phyloP scores from a whole-genome alignment of 805 yeast genomes.

The Gaillardinia entomophila region DNA sequence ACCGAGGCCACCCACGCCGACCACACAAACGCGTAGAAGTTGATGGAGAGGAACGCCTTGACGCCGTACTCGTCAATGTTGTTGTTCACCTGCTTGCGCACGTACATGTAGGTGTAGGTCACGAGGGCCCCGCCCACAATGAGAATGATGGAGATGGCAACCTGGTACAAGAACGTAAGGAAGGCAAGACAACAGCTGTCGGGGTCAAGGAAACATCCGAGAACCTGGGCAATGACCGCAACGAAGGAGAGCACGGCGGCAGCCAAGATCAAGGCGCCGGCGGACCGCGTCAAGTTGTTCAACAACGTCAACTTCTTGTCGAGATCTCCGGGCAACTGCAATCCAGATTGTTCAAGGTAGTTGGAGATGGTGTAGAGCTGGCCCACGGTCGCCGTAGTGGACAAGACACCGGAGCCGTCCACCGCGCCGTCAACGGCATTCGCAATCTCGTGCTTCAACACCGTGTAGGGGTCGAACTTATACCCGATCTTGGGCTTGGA shows the following conservation, averaged over 20 bases:
- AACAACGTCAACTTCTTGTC: conserved; percentile 40
- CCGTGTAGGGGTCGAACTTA: conserved; percentile 11
- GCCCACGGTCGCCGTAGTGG: conserved; percentile 8
- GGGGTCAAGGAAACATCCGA: conserved; percentile 36
- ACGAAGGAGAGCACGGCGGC: conserved; percentile 33
- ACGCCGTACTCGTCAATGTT: conserved; percentile 47
- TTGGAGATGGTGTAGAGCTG: conserved; percentile 16
- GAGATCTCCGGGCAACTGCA: conserved; percentile 52
- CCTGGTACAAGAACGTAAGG: conserved; percentile 39
- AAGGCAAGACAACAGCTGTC: conserved; percentile 41
- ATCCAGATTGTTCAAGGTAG: conserved; percentile 17
- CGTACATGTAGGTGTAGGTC: conserved; percentile 54
- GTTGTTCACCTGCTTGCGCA: conserved; percentile 48
- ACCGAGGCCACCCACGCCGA: conserved; percentile 46
- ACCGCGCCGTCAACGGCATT: conserved; percentile 16
- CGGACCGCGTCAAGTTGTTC: conserved; percentile 46
- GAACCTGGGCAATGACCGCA: conserved; percentile 44
- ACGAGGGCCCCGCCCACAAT: conserved; percentile 48
- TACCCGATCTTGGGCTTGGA: conserved; percentile 11
- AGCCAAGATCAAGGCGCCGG: conserved; percentile 41
- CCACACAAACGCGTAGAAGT: conserved; percentile 62
- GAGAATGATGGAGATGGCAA: conserved; percentile 40
- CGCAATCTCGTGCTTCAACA: conserved; percentile 10
- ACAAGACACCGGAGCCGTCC: conserved; percentile 17
- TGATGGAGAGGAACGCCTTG: conserved; percentile 41